These are phyloP conservation scores for Chaetomiaceae sp. DNA, from an alignment of 2,329 filamentous ascomycete species.

Conservation along the genomic window DNA sequence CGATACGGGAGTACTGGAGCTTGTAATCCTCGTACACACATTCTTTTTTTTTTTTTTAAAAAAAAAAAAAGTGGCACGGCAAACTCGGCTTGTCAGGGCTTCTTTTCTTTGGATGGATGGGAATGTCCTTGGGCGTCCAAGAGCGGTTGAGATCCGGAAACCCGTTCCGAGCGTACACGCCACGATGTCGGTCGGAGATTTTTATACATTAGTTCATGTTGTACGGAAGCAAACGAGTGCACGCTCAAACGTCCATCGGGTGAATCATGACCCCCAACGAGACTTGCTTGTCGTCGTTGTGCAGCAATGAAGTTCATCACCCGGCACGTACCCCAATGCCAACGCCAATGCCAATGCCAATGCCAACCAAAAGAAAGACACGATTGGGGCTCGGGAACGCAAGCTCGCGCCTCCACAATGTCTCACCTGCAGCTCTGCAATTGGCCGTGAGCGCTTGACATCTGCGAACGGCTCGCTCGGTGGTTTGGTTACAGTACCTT, in stretches of 20 bases:
- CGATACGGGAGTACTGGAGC: too few relatives aligned
- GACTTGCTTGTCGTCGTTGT: background rate
- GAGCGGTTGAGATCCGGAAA: background rate
- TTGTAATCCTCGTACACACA: too few relatives aligned
- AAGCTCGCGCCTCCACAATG: background rate
- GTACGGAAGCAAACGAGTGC: background rate
- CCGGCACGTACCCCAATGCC: background rate
- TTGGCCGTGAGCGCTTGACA: conserved; percentile 1
- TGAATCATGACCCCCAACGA: background rate
- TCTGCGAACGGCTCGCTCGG: background rate
- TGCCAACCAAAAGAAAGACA: background rate
- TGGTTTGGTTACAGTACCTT: background rate
- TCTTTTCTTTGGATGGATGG: too few relatives aligned
- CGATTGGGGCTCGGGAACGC: background rate
- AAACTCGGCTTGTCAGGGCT: too few relatives aligned
- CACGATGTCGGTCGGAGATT: conserved; percentile 4
- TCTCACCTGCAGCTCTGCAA: background rate
- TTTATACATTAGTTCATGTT: conserved; percentile 1
- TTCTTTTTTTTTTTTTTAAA: too few relatives aligned
- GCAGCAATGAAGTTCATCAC: background rate
- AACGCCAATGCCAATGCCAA: too few relatives aligned
- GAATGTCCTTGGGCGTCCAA: background rate
- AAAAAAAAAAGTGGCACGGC: too few relatives aligned
- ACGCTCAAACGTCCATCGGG: background rate
- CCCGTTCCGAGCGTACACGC: background rate